Evolutionary conservation across 2,329 filamentous ascomycete species (phyloP).

Genomic region (Aureobasidium sp.): DNA sequence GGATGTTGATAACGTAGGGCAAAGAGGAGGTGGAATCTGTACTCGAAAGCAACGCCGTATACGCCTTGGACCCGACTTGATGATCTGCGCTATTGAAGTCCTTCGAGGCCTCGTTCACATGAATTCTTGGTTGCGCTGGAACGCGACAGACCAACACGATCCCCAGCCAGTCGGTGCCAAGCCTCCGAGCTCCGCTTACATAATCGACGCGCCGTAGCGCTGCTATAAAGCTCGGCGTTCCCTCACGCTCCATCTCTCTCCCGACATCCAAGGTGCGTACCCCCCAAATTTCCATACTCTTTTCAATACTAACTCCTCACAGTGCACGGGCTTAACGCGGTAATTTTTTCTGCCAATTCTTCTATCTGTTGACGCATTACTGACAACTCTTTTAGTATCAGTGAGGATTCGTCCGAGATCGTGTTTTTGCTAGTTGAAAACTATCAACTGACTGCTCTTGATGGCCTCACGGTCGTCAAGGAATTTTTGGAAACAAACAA

Average conservation of each 20-base stretch:
- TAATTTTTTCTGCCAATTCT: background rate
- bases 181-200: background rate
- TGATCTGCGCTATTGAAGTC: background rate
- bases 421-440: constrained; percentile 89
- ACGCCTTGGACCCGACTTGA: background rate
- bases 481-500: constrained; percentile 63
- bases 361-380: background rate
- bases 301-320: too few relatives aligned
- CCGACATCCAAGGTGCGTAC: too few relatives aligned
- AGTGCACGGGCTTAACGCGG: constrained; percentile 54
- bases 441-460: constrained; percentile 69
- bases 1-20: background rate
- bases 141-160: constrained; percentile 5
- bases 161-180: background rate
- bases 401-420: constrained; percentile 83
- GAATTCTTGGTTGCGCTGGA: background rate
- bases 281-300: too few relatives aligned
- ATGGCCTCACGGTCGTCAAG: constrained; percentile 57
- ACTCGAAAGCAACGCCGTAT: too few relatives aligned
- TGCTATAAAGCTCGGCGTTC: background rate
- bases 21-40: background rate
- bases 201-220: background rate
- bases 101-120: background rate
- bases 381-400: constrained; percentile 39
- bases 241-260: constrained; percentile 6